Percentiles rank a stretch among this genome's conserved stretches.
These are phyloP conservation scores for Apiospora sp. DNA, from an alignment of 2,329 filamentous ascomycete species.

Conservation along the genomic window DNA sequence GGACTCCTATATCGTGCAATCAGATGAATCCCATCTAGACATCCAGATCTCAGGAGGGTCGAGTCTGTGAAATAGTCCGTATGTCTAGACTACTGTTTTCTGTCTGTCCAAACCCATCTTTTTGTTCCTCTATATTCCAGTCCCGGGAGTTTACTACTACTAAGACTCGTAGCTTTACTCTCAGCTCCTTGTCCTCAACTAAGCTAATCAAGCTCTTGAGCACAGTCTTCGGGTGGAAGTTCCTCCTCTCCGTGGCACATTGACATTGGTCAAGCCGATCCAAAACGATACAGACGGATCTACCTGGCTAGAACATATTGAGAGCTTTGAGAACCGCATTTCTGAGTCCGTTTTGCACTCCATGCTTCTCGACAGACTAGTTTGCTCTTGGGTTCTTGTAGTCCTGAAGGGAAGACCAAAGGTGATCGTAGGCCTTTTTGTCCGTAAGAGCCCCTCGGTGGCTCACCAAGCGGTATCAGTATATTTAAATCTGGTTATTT, in stretches of 20 bases:
- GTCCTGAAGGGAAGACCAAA: neutral
- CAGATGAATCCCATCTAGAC: too few species aligned
- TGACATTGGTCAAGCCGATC: neutral
- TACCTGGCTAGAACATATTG: neutral
- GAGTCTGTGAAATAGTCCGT: neutral
- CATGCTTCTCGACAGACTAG: neutral
- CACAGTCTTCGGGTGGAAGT: neutral
- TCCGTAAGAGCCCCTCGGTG: neutral
- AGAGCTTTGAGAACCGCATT: neutral
- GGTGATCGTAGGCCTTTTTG: neutral
- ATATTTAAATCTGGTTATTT: too few species aligned
- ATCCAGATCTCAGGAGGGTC: neutral
- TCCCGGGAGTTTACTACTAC: neutral
- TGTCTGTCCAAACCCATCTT: neutral
- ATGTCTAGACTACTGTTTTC: neutral
- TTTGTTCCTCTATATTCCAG: neutral
- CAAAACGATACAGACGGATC: neutral
- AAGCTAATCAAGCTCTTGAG: neutral
- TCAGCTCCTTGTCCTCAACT: neutral
- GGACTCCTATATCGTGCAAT: too few species aligned
- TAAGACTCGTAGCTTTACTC: neutral
- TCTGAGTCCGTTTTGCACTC: neutral
- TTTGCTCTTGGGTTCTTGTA: neutral
- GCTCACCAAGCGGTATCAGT: too few species aligned
- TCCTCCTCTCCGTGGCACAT: neutral